Evolutionary conservation across 2,329 filamentous ascomycete genomes (phyloP), one percentile per base, ranked within the genome.

Genomic region (Fusarium devonianum): DNA sequence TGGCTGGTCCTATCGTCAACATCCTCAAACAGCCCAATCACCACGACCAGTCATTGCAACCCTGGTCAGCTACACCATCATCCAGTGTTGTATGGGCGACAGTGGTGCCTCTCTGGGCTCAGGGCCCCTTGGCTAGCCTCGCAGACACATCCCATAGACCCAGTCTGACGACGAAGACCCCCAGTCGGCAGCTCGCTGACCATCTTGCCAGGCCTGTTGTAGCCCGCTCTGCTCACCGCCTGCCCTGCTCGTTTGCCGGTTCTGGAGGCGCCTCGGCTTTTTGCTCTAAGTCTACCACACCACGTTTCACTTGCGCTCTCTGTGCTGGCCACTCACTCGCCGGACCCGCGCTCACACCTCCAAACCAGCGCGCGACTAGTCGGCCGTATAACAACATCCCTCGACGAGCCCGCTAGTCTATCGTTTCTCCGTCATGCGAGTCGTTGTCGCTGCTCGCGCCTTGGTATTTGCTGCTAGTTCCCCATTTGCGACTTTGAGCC

Each of bases 401-500:
- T 54, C 33, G 47, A 37, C 55, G 55, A 59, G 50, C 55, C 40
- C 56, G 45, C 45, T 39, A 42, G 43, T 50, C 41, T 58, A 39
- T 60, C 56, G 56, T 60, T 58, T 28, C 42, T 55, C 54, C 54
- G 59, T 48, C 56, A 64, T 65, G 63, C 63, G 60, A 65, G 64
- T 56, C 51, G 46, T 51, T 47, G 43, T 44, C 56, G 42, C 53
- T 54, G 49, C 59, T 53, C 38, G 35, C 50, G 52, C 51, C 48
- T 50, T 56, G 51, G 56, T 62, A 48, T 53, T 40, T 54, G 47
- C 57, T 64, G 59, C 53, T 66, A 66, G 59, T 65, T 48, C 36
- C 39, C 63, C 63, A 50, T 64, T 62, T 58, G 38, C 47, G 56
- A 25, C 48, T 34, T n/a, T 12, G 38, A 46, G 48, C 34, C 33